Conservation (phyloP, 1,284 basidiomycete species). For the Tilletia caries region DNA sequence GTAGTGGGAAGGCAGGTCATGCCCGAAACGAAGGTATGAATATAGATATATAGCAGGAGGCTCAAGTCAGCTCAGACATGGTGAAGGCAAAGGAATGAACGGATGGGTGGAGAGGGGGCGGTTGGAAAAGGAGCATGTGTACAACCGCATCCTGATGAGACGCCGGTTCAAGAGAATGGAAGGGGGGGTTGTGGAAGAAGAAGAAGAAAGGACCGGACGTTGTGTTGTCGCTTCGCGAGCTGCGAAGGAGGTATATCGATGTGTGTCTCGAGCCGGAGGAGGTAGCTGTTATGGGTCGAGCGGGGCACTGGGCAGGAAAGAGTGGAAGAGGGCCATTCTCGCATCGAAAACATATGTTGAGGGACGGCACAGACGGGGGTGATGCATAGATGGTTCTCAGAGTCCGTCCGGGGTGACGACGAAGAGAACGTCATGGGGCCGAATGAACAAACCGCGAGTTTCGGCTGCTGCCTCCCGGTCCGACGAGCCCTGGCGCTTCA, state of each 20-base stretch:
- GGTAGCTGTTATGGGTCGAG: not conserved
- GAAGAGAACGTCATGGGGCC: slow-evolving; percentile 36
- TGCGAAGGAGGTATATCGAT: not conserved
- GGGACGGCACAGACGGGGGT: no score
- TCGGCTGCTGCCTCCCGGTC: not conserved
- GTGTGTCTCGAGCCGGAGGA: not conserved
- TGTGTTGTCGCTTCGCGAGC: no score
- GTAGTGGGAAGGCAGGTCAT: not conserved
- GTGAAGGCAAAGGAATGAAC: not conserved
- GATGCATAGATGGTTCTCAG: not conserved
- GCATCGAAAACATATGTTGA: no score
- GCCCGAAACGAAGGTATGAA: not conserved
- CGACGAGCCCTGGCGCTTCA: slow-evolving; percentile 4
- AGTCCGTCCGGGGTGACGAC: slow-evolving; percentile 21
- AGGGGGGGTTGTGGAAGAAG: no score
- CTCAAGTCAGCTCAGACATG: no score
- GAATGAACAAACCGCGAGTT: slow-evolving; percentile 24
- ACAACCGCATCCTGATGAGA: no score
- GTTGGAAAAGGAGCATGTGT: no score
- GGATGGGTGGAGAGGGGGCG: not conserved
- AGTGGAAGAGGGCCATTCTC: no score
- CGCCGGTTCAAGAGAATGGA: no score
- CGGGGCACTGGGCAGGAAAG: no score
- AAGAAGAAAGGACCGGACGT: no score
- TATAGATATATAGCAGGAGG: no score